These are phyloP conservation scores for Acrodontium crateriforme DNA, from an alignment of 2,329 filamentous ascomycete species.

Conservation along the genomic window DNA sequence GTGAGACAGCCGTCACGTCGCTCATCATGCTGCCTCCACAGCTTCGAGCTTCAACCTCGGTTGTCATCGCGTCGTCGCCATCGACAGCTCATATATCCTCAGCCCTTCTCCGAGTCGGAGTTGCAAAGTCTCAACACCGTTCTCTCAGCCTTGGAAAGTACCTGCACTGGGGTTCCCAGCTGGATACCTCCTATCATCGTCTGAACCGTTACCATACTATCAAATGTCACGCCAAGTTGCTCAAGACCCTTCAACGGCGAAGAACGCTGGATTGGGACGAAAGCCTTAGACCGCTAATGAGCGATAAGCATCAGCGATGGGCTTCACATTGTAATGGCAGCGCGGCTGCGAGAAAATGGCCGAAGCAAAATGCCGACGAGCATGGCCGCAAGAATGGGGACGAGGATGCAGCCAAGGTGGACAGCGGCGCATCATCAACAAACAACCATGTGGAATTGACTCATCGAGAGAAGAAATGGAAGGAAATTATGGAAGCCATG, in stretches of 20 bases:
- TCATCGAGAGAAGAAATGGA: constrained; percentile 19
- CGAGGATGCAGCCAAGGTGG: constrained; percentile 3
- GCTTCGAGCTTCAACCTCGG: constrained; percentile 11
- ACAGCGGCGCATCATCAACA: too few species aligned
- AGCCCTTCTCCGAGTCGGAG: neutral
- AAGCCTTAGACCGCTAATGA: constrained; percentile 14
- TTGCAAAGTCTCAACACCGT: constrained; percentile 6
- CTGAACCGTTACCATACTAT: constrained; percentile 16
- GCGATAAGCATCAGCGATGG: constrained; percentile 15
- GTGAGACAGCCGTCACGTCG: too few species aligned
- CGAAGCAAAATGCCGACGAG: constrained; percentile 3
- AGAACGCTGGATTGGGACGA: constrained; percentile 19
- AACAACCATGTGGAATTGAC: constrained; percentile 19
- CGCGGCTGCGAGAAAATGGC: constrained; percentile 1
- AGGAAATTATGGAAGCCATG: constrained; percentile 20
- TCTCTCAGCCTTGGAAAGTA: constrained; percentile 15
- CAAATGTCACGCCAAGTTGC: constrained; percentile 18
- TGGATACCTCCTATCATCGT: constrained; percentile 20
- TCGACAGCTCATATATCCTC: constrained; percentile 1
- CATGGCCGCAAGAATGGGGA: constrained; percentile 5
- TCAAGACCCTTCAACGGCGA: constrained; percentile 17
- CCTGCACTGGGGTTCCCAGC: constrained; percentile 15
- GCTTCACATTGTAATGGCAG: constrained; percentile 14
- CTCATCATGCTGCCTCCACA: constrained; percentile 16
- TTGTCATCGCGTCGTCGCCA: constrained; percentile 5